These are phyloP conservation scores for Clarireedia sp. DNA, from an alignment of 2,329 filamentous ascomycete species.

Conservation along the genomic window DNA sequence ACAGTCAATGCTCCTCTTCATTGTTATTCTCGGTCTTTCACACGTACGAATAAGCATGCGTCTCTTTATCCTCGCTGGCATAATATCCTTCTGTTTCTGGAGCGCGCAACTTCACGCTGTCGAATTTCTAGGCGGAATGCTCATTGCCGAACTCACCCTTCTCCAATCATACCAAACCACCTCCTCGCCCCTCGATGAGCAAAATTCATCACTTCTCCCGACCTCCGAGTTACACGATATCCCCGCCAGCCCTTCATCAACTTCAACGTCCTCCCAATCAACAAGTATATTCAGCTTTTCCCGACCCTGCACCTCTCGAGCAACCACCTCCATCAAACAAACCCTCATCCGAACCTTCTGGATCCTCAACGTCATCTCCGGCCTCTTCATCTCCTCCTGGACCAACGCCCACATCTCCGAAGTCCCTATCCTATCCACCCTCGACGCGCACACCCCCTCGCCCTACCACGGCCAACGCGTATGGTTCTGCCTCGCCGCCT, in stretches of 20 bases:
- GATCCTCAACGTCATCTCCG: constrained; percentile 20
- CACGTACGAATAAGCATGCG: constrained; percentile 20
- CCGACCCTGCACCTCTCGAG: not conserved
- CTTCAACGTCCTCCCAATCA: constrained; percentile 1
- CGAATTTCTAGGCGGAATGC: constrained; percentile 40
- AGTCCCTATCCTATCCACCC: constrained; percentile 17
- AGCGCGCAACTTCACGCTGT: constrained; percentile 24
- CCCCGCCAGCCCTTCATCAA: constrained; percentile 9
- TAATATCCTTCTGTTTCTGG: constrained; percentile 24
- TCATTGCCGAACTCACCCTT: constrained; percentile 39
- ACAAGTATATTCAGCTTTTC: not conserved
- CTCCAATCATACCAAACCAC: constrained; percentile 23
- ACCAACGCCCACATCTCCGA: constrained; percentile 22
- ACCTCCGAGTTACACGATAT: constrained; percentile 16
- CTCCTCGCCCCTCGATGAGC: not conserved
- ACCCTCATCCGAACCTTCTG: constrained; percentile 20
- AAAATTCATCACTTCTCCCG: constrained; percentile 11
- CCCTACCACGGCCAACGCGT: constrained; percentile 24
- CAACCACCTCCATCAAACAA: not conserved
- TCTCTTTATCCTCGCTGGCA: constrained; percentile 17
- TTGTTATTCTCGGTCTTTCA: constrained; percentile 22
- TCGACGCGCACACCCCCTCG: constrained; percentile 21
- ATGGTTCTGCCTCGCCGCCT: constrained; percentile 26
- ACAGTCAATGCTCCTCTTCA: constrained; percentile 27
- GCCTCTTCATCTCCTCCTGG: constrained; percentile 27